Base-by-base conservation (phyloP, 768 basidiomycete genomes). In the Leucosporidium scottii region DNA sequence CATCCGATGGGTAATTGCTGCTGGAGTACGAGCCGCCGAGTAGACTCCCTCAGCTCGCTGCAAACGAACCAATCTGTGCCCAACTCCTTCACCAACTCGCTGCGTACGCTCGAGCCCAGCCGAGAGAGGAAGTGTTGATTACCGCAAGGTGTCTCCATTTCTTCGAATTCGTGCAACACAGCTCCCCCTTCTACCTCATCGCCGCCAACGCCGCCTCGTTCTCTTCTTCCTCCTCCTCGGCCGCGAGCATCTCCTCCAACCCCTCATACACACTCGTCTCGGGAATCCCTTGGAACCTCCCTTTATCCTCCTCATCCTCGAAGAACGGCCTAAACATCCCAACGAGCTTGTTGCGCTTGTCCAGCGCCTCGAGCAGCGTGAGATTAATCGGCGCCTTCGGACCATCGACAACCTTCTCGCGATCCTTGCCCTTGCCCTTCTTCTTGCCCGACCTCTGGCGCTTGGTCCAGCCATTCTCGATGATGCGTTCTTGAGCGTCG, bases 401-500 rank as follows among this genome's bases (percentile, higher is more conserved):
- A 60, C 87, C 85, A 47, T 66, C 66, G 25, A 55, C 63, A 31
- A 63, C 47, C 84, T 89, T 74, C 59, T 79, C 77, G 81, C 89
- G 91, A 80, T 87, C 89, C 83, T 88, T 75, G 78, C 84, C 85
- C 62, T 77, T 75, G 21, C 84, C 79, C 78, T 91, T 91, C 72
- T 76, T 74, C 63, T 69, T 59, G 86, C 75, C 71, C 30, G 71
- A 61, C 81, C 89, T 87, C 81, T 90, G 87, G 57, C 93, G 82
- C 78, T 89, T 91, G 61, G 84, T 76, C 80, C 88, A 96, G 15
- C 87, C 81, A 23, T 80, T 81, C 56, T 83, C 81, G 76, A 97
- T 90, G 73, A 87, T 86, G 80, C 85, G 88, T 81, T 98, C 93
- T 59, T 98, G 84, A 6, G 87, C 82, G 69, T 94, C 92, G 23